Evolutionary conservation across 2,329 filamentous ascomycete genomes (phyloP), one percentile per base, ranked within the genome.

Genomic region (Stemphylium vesicarium): DNA sequence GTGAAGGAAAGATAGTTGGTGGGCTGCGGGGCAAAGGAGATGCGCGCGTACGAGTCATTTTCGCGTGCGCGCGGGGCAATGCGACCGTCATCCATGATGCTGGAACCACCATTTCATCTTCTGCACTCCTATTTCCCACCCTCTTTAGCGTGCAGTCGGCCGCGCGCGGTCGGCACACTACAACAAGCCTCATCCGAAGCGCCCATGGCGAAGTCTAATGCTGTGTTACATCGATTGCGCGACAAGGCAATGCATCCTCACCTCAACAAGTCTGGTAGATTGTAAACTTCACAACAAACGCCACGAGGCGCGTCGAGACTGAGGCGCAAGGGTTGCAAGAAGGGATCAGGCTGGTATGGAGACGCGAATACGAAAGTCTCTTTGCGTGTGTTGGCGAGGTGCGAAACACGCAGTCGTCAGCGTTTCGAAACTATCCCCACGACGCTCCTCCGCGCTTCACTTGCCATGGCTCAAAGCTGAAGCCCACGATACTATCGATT

Each of bases 11-110:
- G 13, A 26, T 18, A 35, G 18, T 43, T 37, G 26, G 40, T 40
- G 43, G 39, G 32, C n/a, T n/a, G 46, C 49, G 36, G 32, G 31
- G 52, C 26, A 15, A 15, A 43, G 33, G 20, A 29, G 32, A 18
- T 22, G 10, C 10, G 24, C 40, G 40, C n/a, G 33, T 42, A 38
- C 47, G 53, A 51, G 53, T 56, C 53, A 56, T 56, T 46, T 38
- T 24, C 35, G 7, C 13, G 35, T 15, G 40, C 12, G 16, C 26
- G 40, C 31, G 47, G 47, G 47, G 29, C 47, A 24, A 22, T 20
- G 31, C 31, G 11, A 13, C 18, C 31, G 31, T 31, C 44, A 24
- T 20, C 20, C 20, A 20, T 39, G 12, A 45, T 24, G n/a, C 9
- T 36, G n/a, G 36, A 36, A 36, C 42, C 32, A 26, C 32, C 20